Evolutionary conservation across 352 stramenopile species (phyloP), one percentile per base, ranked within the genome.

Genomic region (Pythium pyrilobum): DNA sequence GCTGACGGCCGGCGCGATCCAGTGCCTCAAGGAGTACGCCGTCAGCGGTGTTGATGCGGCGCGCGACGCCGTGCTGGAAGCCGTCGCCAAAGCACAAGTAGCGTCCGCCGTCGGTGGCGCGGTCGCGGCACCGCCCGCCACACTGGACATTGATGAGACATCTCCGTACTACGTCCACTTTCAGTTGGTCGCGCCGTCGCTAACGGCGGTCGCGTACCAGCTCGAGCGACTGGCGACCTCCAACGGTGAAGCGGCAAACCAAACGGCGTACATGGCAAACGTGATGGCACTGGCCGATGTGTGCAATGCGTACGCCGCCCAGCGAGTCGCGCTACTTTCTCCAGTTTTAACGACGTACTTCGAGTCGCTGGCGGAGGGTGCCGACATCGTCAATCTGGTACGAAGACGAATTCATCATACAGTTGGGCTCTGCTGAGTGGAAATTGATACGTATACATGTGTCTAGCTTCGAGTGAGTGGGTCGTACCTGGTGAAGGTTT

Each of bases 141-240:
- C 55, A 5, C 47, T 69, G 2, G 68, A 83, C 23, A 41, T 92
- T 33, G 80, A 90, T 39, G 77, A 90, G 32, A 80, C 80, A 2
- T 88, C 78, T 25, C 64, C 77, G 13, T 89, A 81, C 48, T 93
- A 93, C 36, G 75, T 91, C 2, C 74, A 89, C 31, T 89, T 93
- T 42, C 74, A 90, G 50, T 56, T 89, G 15, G 73, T 88, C 7
- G 70, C 77, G 13, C 78, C 80, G 1, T 81, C 78, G 4, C 64
- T 90, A 0, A 63, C 67, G 33, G 74, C 78, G 1, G 74, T 86
- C 0, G 66, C 77, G 3, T 75, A 79, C 46, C 83, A 91, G 29
- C 66, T 94, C 5, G 59, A 85, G 34, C 69, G 80, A 16, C 54
- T 87, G 11, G 67, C 52, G 9, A 61, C 57, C 13, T 61, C 52